Conservation (phyloP, 306 rosid genomes). For the Quercus suber region DNA sequence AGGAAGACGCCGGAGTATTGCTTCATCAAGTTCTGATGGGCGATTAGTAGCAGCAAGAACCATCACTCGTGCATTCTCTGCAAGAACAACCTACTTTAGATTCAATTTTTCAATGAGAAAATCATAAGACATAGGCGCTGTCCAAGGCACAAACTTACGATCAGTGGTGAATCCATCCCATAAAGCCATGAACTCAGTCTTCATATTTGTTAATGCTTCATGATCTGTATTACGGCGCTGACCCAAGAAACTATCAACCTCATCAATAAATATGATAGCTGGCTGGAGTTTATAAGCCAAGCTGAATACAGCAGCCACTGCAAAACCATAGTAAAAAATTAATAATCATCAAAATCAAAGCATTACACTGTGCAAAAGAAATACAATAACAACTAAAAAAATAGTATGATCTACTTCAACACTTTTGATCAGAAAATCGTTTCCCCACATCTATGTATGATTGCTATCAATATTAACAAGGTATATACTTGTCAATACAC, state of each 20-base stretch:
- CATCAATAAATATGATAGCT: slow-evolving; percentile 95
- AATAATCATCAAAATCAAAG: slow-evolving; percentile 17
- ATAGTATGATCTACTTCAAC: background rate
- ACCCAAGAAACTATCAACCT: slow-evolving; percentile 98
- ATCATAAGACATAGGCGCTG: background rate
- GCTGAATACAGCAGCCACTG: slow-evolving; percentile 97
- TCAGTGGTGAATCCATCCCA: slow-evolving; percentile 99
- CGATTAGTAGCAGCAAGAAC: slow-evolving; percentile 99
- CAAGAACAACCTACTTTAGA: slow-evolving; percentile 16
- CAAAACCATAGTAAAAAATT: slow-evolving; percentile 21
- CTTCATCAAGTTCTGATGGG: slow-evolving; percentile 98
- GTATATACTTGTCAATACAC: background rate
- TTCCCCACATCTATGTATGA: background rate
- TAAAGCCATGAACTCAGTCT: slow-evolving; percentile 97
- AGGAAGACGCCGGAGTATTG: slow-evolving; percentile 97
- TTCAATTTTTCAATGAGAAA: background rate
- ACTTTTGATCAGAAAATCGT: background rate
- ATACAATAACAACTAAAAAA: slow-evolving; percentile 13
- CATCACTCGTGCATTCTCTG: slow-evolving; percentile 93
- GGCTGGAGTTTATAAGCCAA: slow-evolving; percentile 98
- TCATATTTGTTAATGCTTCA: slow-evolving; percentile 95
- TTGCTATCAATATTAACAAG: background rate
- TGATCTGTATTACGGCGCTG: slow-evolving; percentile 93
- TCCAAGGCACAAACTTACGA: slow-evolving; percentile 51
- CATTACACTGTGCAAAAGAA: background rate